phyloP scores from a whole-genome alignment of 1,139 yeast species.

The Trichomonascaceae sp. region DNA sequence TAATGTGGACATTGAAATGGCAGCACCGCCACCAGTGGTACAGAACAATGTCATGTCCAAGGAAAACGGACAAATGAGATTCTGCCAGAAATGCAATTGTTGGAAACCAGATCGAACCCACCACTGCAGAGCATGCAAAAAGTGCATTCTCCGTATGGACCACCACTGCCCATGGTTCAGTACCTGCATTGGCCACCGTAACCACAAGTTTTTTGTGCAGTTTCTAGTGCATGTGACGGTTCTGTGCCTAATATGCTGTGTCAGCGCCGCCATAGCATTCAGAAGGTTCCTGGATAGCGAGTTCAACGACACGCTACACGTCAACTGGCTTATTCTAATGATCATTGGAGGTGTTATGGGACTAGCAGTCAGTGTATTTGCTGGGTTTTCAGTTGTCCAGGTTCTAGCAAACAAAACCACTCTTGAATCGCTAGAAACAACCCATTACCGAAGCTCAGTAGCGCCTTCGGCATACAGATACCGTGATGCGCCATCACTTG shows the following conservation, averaged over 20 bases:
- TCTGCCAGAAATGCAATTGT: slow-evolving; percentile 58
- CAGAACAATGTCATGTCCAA: slow-evolving; percentile 28
- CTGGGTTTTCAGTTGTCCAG: slow-evolving; percentile 45
- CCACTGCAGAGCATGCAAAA: slow-evolving; percentile 28
- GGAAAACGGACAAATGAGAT: slow-evolving; percentile 38
- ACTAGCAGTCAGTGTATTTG: slow-evolving; percentile 48
- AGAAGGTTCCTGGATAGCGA: slow-evolving; percentile 39
- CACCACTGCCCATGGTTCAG: slow-evolving; percentile 99
- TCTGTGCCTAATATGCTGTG: slow-evolving; percentile 33
- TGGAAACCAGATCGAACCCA: slow-evolving; percentile 85
- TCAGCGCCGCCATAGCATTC: slow-evolving; percentile 31
- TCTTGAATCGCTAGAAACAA: slow-evolving; percentile 60
- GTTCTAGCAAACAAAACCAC: slow-evolving; percentile 60
- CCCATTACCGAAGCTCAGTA: slow-evolving; percentile 35
- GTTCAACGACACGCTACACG: slow-evolving; percentile 6
- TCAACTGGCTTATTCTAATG: slow-evolving; percentile 44
- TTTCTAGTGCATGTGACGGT: slow-evolving; percentile 46
- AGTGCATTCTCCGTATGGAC: slow-evolving; percentile 32
- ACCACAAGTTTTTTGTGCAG: slow-evolving; percentile 71
- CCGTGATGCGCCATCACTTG: slow-evolving; percentile 28
- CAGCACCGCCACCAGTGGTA: slow-evolving; percentile 27
- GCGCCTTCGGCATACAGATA: slow-evolving; percentile 29
- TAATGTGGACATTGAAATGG: slow-evolving; percentile 12
- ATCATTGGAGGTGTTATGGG: slow-evolving; percentile 50
- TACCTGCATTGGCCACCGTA: slow-evolving; percentile 69